These are phyloP conservation scores for Aquilaria sinensis DNA, from an alignment of 345 rosid genomes.

Conservation along the genomic window DNA sequence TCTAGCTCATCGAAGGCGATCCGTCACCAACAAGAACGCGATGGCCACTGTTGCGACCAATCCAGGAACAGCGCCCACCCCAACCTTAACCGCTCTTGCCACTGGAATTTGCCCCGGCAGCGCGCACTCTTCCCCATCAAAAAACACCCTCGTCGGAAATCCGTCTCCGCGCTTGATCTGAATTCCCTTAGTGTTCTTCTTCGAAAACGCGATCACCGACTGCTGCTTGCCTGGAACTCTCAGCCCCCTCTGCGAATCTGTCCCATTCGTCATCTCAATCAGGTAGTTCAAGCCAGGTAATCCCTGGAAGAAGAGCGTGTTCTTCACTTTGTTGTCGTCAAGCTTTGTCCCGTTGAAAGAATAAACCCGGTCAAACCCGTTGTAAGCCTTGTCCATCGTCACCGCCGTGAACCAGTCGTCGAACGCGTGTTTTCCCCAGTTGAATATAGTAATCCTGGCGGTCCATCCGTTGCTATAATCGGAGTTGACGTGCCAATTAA, in stretches of 20 bases:
- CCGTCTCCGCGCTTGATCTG: slow-evolving; percentile 61
- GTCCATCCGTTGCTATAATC: slow-evolving; percentile 78
- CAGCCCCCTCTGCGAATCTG: slow-evolving; percentile 32
- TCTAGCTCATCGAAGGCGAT: slow-evolving; percentile 10
- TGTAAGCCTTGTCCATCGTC: slow-evolving; percentile 49
- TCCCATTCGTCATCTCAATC: slow-evolving; percentile 54
- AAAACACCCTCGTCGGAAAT: slow-evolving; percentile 62
- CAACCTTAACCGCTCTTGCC: slow-evolving; percentile 26
- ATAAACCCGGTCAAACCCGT: slow-evolving; percentile 64
- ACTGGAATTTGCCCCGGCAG: slow-evolving; percentile 56
- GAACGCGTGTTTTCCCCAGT: slow-evolving; percentile 53
- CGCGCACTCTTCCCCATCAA: slow-evolving; percentile 95
- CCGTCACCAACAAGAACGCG: slow-evolving; percentile 37
- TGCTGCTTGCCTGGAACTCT: slow-evolving; percentile 87
- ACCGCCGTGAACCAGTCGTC: slow-evolving; percentile 77
- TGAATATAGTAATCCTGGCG: slow-evolving; percentile 74
- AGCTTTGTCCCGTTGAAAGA: slow-evolving; percentile 79
- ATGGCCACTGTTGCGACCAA: slow-evolving; percentile 17
- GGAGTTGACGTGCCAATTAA: slow-evolving; percentile 81
- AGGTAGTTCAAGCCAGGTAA: slow-evolving; percentile 60
- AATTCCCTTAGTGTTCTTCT: slow-evolving; percentile 39
- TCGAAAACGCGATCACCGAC: slow-evolving; percentile 70
- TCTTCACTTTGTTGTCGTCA: slow-evolving; percentile 16
- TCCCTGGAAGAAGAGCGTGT: slow-evolving; percentile 70
- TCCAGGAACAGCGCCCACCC: slow-evolving; percentile 21